Conservation (phyloP, 1,284 basidiomycete species). For the Microbotryum saponariae region DNA sequence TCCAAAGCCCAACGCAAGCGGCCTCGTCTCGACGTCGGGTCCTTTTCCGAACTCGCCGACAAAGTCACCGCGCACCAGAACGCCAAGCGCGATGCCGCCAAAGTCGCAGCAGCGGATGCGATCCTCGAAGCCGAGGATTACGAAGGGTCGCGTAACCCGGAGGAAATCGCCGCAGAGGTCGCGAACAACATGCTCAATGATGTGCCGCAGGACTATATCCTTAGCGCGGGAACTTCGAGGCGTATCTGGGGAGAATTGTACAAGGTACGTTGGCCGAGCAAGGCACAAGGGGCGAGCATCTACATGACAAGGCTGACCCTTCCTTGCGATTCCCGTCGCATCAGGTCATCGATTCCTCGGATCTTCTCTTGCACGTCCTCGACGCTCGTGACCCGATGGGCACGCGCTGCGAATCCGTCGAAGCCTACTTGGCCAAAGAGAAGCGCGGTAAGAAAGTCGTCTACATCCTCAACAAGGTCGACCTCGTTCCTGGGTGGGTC, state of each 20-base stretch:
- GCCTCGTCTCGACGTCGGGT: slow-evolving; percentile 71
- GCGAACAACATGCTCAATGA: slow-evolving; percentile 31
- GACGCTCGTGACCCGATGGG: slow-evolving; percentile 95
- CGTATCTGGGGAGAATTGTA: slow-evolving; percentile 97
- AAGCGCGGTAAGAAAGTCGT: slow-evolving; percentile 97
- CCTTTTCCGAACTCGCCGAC: slow-evolving; percentile 73
- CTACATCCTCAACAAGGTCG: slow-evolving; percentile 96
- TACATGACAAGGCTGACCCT: too few relatives aligned
- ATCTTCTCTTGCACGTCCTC: slow-evolving; percentile 90
- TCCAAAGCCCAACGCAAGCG: slow-evolving; percentile 86
- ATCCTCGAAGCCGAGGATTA: slow-evolving; percentile 28
- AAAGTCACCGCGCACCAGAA: slow-evolving; percentile 25
- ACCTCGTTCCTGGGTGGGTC: slow-evolving; percentile 97
- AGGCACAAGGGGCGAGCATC: neutral
- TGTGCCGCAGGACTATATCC: slow-evolving; percentile 37
- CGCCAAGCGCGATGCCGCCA: slow-evolving; percentile 8
- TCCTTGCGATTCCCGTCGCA: neutral
- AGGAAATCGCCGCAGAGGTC: slow-evolving; percentile 23
- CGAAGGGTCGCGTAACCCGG: slow-evolving; percentile 32
- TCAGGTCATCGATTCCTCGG: slow-evolving; percentile 88
- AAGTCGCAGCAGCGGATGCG: slow-evolving; percentile 17
- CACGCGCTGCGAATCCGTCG: slow-evolving; percentile 91
- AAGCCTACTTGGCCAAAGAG: slow-evolving; percentile 90
- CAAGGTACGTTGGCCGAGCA: slow-evolving; percentile 48
- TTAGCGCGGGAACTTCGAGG: slow-evolving; percentile 64